Conservation (phyloP, 2,329 filamentous ascomycete species). For the Metarhizium humberi region DNA sequence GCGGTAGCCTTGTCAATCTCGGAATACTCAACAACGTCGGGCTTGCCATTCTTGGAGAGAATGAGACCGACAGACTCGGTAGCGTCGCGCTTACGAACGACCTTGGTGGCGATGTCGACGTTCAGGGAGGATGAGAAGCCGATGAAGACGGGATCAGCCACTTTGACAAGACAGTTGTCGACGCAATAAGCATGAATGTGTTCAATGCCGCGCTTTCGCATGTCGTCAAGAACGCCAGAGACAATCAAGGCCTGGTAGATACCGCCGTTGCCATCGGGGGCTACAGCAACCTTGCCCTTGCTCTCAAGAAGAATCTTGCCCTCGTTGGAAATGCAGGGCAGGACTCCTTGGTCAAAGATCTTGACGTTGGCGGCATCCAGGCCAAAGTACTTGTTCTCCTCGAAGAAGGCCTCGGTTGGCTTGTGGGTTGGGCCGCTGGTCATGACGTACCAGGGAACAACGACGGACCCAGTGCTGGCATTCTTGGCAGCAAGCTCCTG, state of each 20-base stretch:
- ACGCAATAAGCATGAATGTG: conserved; percentile 98
- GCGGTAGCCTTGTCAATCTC: conserved; percentile 89
- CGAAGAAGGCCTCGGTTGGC: conserved; percentile 90
- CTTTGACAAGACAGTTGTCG: conserved; percentile 97
- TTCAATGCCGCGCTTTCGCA: conserved; percentile 80
- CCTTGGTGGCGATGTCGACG: conserved; percentile 96
- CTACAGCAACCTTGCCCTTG: conserved; percentile 86
- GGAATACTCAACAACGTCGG: conserved; percentile 96
- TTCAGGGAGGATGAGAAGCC: conserved; percentile 82
- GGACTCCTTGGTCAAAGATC: conserved; percentile 93
- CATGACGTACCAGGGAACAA: conserved; percentile 98
- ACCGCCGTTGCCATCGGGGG: conserved; percentile 93
- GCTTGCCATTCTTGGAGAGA: conserved; percentile 87
- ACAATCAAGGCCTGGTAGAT: conserved; percentile 86
- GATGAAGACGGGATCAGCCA: conserved; percentile 93
- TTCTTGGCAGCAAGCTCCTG: conserved; percentile 71
- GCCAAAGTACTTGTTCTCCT: conserved; percentile 85
- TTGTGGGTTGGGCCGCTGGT: conserved; percentile 88
- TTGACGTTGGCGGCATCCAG: conserved; percentile 75
- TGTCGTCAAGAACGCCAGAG: conserved; percentile 74
- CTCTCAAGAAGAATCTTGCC: conserved; percentile 92
- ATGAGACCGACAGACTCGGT: conserved; percentile 95
- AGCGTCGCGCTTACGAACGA: conserved; percentile 95
- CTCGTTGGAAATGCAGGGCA: conserved; percentile 95
- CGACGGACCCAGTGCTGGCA: conserved; percentile 43